Evolutionary conservation across 1,139 yeast genomes (phyloP).

Genomic region (Candida sanyaensis): DNA sequence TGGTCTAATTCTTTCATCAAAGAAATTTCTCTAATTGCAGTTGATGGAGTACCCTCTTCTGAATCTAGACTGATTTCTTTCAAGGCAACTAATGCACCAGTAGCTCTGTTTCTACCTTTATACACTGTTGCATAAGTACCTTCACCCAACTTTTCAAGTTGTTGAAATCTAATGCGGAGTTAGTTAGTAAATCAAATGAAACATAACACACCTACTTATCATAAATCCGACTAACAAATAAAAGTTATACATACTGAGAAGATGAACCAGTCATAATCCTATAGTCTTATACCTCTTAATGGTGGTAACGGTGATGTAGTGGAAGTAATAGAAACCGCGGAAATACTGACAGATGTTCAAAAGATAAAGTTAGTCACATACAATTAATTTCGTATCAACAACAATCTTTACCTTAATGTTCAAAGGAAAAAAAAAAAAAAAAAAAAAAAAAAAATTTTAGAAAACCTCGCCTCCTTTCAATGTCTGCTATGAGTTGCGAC

Average conservation of each 20-base stretch:
- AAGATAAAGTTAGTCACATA: too few species aligned
- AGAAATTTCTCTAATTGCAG: constrained; percentile 96
- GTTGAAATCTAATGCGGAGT: constrained; percentile 39
- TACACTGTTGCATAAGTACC: constrained; percentile 99
- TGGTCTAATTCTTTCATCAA: constrained; percentile 95
- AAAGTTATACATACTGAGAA: constrained; percentile 27
- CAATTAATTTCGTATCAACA: too few species aligned
- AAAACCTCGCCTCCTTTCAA: constrained; percentile 1
- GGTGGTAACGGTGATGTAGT: background rate
- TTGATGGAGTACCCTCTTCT: constrained; percentile 98
- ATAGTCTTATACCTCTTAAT: background rate
- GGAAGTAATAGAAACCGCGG: too few species aligned
- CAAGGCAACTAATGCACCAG: constrained; percentile 91
- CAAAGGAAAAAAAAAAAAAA: background rate
- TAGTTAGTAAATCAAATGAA: constrained; percentile 1
- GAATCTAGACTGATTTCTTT: constrained; percentile 94
- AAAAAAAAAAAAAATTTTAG: too few species aligned
- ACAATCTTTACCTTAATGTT: too few species aligned
- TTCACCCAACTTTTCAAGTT: constrained; percentile 90
- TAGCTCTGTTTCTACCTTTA: constrained; percentile 88
- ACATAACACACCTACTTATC: background rate
- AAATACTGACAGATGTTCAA: background rate
- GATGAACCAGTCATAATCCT: constrained; percentile 26
- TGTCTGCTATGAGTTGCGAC: background rate
- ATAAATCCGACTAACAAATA: too few species aligned